Conservation (phyloP, 2,329 filamentous ascomycete genomes). For the Claviceps pazoutovae region DNA sequence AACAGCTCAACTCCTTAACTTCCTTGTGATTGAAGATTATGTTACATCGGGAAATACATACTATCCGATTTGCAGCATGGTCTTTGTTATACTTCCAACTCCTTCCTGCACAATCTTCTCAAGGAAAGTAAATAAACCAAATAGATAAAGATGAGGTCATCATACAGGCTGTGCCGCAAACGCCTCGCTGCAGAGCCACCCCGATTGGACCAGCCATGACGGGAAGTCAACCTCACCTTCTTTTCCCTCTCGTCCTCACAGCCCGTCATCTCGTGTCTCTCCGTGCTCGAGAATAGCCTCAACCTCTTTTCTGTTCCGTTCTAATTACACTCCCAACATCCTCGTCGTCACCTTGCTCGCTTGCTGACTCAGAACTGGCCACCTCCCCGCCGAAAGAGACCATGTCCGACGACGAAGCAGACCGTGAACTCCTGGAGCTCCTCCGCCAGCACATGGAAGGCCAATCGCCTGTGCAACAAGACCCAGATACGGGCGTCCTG, state of each 20-base stretch:
- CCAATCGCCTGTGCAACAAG: conserved; percentile 36
- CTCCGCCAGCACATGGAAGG: conserved; percentile 66
- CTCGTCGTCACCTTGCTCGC: not conserved
- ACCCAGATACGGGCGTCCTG: conserved; percentile 70
- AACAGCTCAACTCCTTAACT: too few relatives aligned
- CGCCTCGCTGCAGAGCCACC: not conserved
- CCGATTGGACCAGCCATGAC: conserved; percentile 1
- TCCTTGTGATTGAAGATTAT: too few relatives aligned
- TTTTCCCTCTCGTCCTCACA: not conserved
- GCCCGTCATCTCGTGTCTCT: not conserved
- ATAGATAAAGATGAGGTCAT: too few relatives aligned
- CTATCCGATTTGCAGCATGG: too few relatives aligned
- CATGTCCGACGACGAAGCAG: conserved; percentile 86
- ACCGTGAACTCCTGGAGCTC: conserved; percentile 74
- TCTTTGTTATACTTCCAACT: too few relatives aligned
- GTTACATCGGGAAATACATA: too few relatives aligned
- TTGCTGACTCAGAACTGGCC: not conserved
- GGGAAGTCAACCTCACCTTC: not conserved
- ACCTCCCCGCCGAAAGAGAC: not conserved
- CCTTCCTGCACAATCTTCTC: too few relatives aligned
- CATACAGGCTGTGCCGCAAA: not conserved
- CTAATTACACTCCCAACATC: not conserved
- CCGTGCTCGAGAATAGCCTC: not conserved
- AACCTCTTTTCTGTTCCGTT: not conserved
- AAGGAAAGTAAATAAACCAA: too few relatives aligned